Percentiles rank a stretch among this genome's conserved stretches.
phyloP scores from a whole-genome alignment of 2,329 filamentous ascomycete genomes.

The Dryadomyces sulphureus region DNA sequence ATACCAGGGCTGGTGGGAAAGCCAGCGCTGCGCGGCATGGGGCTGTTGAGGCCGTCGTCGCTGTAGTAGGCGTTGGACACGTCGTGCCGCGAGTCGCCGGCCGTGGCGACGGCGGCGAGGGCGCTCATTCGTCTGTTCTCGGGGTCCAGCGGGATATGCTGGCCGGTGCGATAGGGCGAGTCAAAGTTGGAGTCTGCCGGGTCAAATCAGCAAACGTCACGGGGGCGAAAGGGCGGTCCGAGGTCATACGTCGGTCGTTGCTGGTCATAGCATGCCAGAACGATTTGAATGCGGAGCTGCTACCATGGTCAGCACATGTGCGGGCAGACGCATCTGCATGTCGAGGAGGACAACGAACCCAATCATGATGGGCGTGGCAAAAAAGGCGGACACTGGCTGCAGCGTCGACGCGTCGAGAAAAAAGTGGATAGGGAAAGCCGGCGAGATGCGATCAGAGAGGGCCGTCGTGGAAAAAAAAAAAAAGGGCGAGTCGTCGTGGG shows the following conservation, averaged over 20 bases:
- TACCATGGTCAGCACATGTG: background rate
- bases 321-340: background rate
- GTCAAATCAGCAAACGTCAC: background rate
- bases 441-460: background rate
- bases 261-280: slow-evolving; percentile 91
- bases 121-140: slow-evolving; percentile 54
- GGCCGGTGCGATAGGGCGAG: slow-evolving; percentile 80
- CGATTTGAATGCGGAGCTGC: slow-evolving; percentile 58
- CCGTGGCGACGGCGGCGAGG: slow-evolving; percentile 78
- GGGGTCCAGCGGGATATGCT: slow-evolving; percentile 76
- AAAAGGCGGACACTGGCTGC: background rate
- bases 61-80: slow-evolving; percentile 67
- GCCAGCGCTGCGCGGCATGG: slow-evolving; percentile 1
- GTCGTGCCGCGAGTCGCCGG: slow-evolving; percentile 76
- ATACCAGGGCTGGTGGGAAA: background rate
- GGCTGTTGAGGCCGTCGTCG: slow-evolving; percentile 26
- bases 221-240: background rate
- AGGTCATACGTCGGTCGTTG: slow-evolving; percentile 52
- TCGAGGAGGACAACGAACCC: background rate
- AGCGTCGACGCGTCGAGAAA: background rate
- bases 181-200: slow-evolving; percentile 73
- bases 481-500: background rate
- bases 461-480: background rate
- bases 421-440: background rate
- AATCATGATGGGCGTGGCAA: background rate